Base-by-base conservation (phyloP, 2,329 filamentous ascomycete genomes). In the Orbilia javanica region DNA sequence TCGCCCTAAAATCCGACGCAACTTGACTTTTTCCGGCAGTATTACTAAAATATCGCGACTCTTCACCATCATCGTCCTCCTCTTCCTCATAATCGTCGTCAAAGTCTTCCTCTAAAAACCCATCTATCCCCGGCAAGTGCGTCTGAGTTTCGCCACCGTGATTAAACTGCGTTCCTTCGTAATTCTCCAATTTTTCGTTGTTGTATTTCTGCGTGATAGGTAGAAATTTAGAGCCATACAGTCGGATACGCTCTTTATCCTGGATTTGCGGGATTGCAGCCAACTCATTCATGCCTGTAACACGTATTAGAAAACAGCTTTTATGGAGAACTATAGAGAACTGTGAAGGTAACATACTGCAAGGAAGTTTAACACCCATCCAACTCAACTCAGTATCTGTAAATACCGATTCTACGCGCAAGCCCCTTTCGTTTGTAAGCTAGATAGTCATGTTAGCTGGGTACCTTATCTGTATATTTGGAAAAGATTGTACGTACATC, bases 351-450 rank as follows among this genome's bases (percentile, higher is more conserved):
- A 13, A 66, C 80, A 29, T 79, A 7, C 86, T 89, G 6, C 85
- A 86, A 0, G 92, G 92, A 86, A 92, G 91, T 36, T 86, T 84
- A 62, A 93, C 89, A 11, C 89, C 90, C 91, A 96, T 94, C 80
- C 91, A 88, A 39, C 90, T 89, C 63, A 94, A 87, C 13, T 93
- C 87, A 22, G 86, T 87, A 77, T 93, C 90, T 0, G 89, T 90
- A 82, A 96, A 96, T 0, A 91, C 85, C 2, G 87, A 86, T 3
- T 79, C 78, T 20, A 82, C 80, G 4, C 81, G 79, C 18, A 75
- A 48, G 11, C 75, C 68, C 15, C 55, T 57, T 13, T 70, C 66
- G 18, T 79, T 79, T 44, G 67, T 71, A 6, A 79, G 50, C 70
- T 75, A 27, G 39, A 42, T 18, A 6, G 15, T 1, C 1, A 42